These are phyloP conservation scores for Fusarium agapanthi DNA, from an alignment of 2,329 filamentous ascomycete species.

Conservation along the genomic window DNA sequence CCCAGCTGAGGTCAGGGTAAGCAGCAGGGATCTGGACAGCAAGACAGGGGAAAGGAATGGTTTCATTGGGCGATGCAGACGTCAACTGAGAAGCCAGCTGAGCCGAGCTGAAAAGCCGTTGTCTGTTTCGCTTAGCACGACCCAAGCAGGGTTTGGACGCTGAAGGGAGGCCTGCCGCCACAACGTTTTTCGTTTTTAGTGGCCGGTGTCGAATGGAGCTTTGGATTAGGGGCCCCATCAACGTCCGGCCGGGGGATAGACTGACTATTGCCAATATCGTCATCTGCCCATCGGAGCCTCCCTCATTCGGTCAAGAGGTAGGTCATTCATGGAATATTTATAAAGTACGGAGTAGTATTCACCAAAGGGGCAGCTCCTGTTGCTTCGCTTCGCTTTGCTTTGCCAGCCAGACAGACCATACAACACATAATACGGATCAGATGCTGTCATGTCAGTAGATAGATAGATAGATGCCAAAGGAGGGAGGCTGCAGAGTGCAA, in stretches of 20 bases:
- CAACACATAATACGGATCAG: not conserved
- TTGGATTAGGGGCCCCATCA: conserved; percentile 35
- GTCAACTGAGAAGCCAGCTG: conserved; percentile 34
- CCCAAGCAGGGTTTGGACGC: conserved; percentile 28
- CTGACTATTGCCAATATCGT: conserved; percentile 39
- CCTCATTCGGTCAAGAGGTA: conserved; percentile 11
- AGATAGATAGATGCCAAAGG: not conserved
- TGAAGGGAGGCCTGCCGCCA: conserved; percentile 35
- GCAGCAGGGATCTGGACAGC: conserved; percentile 12
- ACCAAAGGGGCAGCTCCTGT: not conserved
- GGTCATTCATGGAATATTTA: not conserved
- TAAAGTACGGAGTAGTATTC: not conserved
- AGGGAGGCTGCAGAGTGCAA: not conserved
- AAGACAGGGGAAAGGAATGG: conserved; percentile 17
- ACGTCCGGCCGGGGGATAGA: conserved; percentile 32
- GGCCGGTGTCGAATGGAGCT: conserved; percentile 26
- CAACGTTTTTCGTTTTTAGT: conserved; percentile 44
- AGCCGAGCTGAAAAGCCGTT: conserved; percentile 45
- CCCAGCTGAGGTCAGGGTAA: conserved; percentile 32
- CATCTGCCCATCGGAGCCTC: conserved; percentile 24
- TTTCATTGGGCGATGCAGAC: conserved; percentile 25
- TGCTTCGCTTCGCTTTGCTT: not conserved
- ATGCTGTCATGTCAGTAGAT: not conserved
- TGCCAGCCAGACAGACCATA: not conserved
- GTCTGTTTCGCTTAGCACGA: conserved; percentile 31